Conservation (phyloP, 768 basidiomycete genomes). For the Clitopilus hobsonii region DNA sequence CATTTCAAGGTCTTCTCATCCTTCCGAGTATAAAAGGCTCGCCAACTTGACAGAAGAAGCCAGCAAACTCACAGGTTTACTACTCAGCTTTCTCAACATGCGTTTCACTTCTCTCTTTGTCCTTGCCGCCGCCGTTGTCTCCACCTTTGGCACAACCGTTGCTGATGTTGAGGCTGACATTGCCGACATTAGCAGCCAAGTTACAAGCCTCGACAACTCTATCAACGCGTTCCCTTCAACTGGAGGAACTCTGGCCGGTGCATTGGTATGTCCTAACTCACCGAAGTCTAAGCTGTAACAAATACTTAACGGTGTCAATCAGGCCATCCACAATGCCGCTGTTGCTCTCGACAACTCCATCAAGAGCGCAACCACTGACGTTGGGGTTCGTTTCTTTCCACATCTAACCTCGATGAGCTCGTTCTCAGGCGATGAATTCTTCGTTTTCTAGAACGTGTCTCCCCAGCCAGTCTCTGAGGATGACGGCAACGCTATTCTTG, state of each 20-base stretch:
- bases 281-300: too few species aligned
- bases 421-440: background rate
- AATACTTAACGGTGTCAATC: too few species aligned
- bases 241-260: slow-evolving; percentile 18
- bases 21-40: background rate
- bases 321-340: slow-evolving; percentile 28
- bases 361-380: slow-evolving; percentile 22
- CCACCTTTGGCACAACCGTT: slow-evolving; percentile 19
- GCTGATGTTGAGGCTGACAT: slow-evolving; percentile 26
- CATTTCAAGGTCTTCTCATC: background rate
- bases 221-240: slow-evolving; percentile 24
- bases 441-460: slow-evolving; percentile 9
- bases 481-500: slow-evolving; percentile 20
- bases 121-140: slow-evolving; percentile 19
- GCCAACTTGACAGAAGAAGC: background rate
- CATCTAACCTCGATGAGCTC: background rate
- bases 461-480: slow-evolving; percentile 18
- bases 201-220: slow-evolving; percentile 21
- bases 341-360: slow-evolving; percentile 14
- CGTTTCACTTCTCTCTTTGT: slow-evolving; percentile 21
- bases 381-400: slow-evolving; percentile 12
- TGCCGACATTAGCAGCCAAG: slow-evolving; percentile 16
- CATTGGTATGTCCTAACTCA: slow-evolving; percentile 17
- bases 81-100: slow-evolving; percentile 13
- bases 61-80: background rate